phyloP scores from a whole-genome alignment of 495 filamentous ascomycete genomes.

The Aspergillus avenaceus region DNA sequence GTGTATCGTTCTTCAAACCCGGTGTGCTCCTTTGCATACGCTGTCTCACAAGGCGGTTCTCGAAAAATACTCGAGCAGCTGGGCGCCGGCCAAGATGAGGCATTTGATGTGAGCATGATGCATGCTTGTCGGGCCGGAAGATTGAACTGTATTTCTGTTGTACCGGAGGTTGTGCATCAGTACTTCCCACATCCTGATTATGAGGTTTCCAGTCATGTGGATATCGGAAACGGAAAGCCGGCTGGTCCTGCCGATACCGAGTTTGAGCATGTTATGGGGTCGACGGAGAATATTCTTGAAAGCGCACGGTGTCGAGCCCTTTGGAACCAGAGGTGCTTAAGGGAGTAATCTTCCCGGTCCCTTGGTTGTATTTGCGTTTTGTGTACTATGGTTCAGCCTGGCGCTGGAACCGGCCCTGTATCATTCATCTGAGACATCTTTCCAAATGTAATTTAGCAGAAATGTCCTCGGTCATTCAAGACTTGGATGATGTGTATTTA shows the following conservation, averaged over 20 bases:
- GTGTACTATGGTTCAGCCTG: no score
- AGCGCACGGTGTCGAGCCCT: slow-evolving; percentile 16
- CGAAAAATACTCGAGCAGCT: slow-evolving; percentile 17
- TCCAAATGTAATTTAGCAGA: no score
- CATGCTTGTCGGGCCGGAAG: slow-evolving; percentile 6
- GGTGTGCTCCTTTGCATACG: slow-evolving; percentile 45
- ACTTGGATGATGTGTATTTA: no score
- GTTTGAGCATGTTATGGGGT: slow-evolving; percentile 14
- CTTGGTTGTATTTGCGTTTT: no score
- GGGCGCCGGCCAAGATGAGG: slow-evolving; percentile 14
- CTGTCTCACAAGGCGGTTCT: slow-evolving; percentile 24
- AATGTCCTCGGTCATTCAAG: no score
- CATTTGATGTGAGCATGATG: slow-evolving; percentile 17
- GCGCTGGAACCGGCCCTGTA: no score
- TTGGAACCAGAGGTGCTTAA: slow-evolving; percentile 5
- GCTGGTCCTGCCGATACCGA: background rate
- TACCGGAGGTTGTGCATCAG: slow-evolving; percentile 19
- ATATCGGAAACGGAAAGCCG: slow-evolving; percentile 7
- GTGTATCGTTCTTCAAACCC: slow-evolving; percentile 33
- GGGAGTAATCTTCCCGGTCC: background rate
- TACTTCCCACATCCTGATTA: slow-evolving; percentile 6
- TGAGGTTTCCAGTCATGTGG: slow-evolving; percentile 9
- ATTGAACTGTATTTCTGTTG: slow-evolving; percentile 15
- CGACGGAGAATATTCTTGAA: slow-evolving; percentile 17
- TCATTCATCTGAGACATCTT: no score